Evolutionary conservation across 257 asterid genomes (phyloP), one percentile per base, ranked within the genome.

Genomic region (Marsdenia floribunda): DNA sequence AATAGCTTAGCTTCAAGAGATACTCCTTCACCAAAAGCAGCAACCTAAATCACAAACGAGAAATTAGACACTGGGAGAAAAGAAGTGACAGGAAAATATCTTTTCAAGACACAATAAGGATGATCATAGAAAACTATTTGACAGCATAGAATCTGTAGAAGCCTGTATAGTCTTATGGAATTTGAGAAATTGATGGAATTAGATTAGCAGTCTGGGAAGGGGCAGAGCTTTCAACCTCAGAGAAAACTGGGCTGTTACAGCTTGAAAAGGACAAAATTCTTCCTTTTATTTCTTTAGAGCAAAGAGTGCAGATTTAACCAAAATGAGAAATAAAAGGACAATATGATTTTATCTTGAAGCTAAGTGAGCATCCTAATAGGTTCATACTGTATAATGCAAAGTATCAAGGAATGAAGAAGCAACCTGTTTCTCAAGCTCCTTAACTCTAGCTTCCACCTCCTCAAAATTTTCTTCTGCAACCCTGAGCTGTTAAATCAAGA

Each of bases 351-450:
- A 58, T 44, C 18, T 35, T 66, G 78, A 83, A 79, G 64, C 74
- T 71, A 57, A 38, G 42, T 66, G 70, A 7, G 26, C 60, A 74
- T 75, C 65, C 46, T 55, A 64, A 29, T 46, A 80, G 49, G 12
- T 11, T 44, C 6, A 44, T 44, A 8, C 54, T 60, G 12, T 33
- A 16, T 21, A 70, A 69, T 37, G 33, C 73, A 68, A 44, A 29
- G 29, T 59, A 67, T 18, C 61, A 60, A 77, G 61, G 74, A 58
- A 64, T 49, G 77, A 76, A 47, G 58, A 73, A 24, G 50, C 72
- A 38, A 90, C 97, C 99, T 92, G 97, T 82, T 90, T 94, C 88
- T 94, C 99, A 78, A 94, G 97, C 87, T 94, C 99, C 89, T 80
- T 87, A 58, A 94, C 91, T 85, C 97, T 90, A 80, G 97, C 92